Evolutionary conservation across 768 basidiomycete genomes (phyloP), one percentile per base, ranked within the genome.

Genomic region (Leccinum disarticulatum): DNA sequence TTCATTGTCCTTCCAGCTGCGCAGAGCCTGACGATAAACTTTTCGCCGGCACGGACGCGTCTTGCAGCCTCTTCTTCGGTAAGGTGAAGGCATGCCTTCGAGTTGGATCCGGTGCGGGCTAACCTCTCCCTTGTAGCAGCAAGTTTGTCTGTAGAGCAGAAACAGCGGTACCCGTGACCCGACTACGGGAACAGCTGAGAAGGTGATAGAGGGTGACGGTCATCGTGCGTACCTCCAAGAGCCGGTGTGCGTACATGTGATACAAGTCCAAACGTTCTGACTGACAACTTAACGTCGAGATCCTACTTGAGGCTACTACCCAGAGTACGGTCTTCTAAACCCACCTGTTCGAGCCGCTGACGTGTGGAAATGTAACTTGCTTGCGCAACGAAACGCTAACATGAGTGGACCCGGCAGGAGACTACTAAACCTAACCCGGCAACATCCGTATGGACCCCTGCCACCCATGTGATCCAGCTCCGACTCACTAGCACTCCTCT

Each of bases 151-250:
- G 85, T 78, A 2, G 89, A 83, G 73, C 96, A 98, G 78, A 98
- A 98, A 73, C 97, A 98, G 19, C 92, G 87, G 71, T 99, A 99
- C 7, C 95, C 96, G 59, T 90, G 85, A 4, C 90, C 93, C 47
- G 84, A 82, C 95, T 98, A 62, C 31, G 11, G 30, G 47, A 56
- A 25, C 46, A 52, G 27, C 25, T 55, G 28, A 48, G 31, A 31
- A 4, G 30, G 36, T 8, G 17, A 31, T 13, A 27, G 6, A 8
- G 0, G 3, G 9, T 30, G 19, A 17, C 1, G 11, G 17, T 1
- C 5, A 50, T 15, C 15, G 28, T 25, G 61, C 79, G 31, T 63
- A 95, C 96, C 55, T 91, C 85, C 43, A 97, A 78, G 3, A 99
- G 83, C 61, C 83, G 87, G 36, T 81, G 77, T 0, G 90, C 80